A percentile compares a stretch with the other conserved stretches of the same genome.
phyloP scores from a whole-genome alignment of 2,329 filamentous ascomycete genomes.

The Pseudogymnoascus sp. region DNA sequence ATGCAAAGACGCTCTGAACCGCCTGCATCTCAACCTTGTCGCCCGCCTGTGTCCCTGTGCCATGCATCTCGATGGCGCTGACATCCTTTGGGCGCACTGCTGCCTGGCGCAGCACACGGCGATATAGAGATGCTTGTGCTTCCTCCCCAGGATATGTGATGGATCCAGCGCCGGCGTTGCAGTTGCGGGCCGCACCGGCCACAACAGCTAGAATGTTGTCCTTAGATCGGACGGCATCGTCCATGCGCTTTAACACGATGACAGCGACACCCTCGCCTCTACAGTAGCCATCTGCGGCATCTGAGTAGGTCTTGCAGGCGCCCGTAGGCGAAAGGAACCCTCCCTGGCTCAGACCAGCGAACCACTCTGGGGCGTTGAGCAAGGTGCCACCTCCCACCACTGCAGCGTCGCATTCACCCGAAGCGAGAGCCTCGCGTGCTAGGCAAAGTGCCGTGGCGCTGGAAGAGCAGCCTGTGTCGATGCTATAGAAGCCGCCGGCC shows the following conservation, averaged over 20 bases:
- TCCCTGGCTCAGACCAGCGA: constrained; percentile 65
- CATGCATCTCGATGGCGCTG: constrained; percentile 80
- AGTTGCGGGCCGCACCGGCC: constrained; percentile 64
- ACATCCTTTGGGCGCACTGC: constrained; percentile 65
- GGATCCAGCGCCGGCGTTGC: constrained; percentile 52
- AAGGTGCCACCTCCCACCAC: constrained; percentile 72
- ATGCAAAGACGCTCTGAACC: constrained; percentile 55
- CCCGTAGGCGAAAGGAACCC: constrained; percentile 73
- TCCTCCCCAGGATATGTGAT: constrained; percentile 74
- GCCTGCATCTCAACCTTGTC: constrained; percentile 73
- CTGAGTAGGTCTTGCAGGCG: constrained; percentile 73
- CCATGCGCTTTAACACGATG: constrained; percentile 42
- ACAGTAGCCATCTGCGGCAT: constrained; percentile 52
- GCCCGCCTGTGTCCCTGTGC: constrained; percentile 74
- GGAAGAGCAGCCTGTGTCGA: constrained; percentile 74
- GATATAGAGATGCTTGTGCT: constrained; percentile 62
- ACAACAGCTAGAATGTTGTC: constrained; percentile 38
- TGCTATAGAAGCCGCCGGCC: constrained; percentile 60
- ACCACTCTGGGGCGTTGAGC: constrained; percentile 74
- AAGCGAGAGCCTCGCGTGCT: constrained; percentile 64
- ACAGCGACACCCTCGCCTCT: constrained; percentile 41
- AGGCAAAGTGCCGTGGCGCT: constrained; percentile 64
- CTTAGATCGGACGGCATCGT: constrained; percentile 57
- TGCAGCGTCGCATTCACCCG: constrained; percentile 71
- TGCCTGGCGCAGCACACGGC: constrained; percentile 59